Evolutionary conservation across 495 filamentous ascomycete species (phyloP).

Genomic region (Physcia stellaris): DNA sequence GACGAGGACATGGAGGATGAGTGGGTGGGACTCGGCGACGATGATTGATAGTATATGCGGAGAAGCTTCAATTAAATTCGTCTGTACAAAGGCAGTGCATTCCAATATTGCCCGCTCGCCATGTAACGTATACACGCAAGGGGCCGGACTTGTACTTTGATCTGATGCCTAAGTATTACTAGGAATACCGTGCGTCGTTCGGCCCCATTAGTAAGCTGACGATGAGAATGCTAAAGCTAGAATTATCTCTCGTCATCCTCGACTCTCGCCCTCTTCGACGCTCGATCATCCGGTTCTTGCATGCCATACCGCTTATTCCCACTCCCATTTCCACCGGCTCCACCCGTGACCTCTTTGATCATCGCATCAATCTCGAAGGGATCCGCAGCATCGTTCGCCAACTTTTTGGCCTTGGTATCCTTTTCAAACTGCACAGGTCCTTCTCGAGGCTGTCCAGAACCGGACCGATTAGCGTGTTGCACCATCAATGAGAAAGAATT

Average conservation of each 20-base stretch:
- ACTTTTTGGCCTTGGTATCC: too few species aligned
- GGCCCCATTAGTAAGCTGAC: background rate
- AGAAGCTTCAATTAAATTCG: background rate
- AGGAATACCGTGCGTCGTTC: too few species aligned
- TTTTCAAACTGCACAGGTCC: slow-evolving; percentile 99
- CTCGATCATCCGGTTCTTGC: slow-evolving; percentile 49
- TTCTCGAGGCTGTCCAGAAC: slow-evolving; percentile 44
- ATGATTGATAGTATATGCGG: background rate
- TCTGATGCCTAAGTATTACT: too few species aligned
- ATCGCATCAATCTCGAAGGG: slow-evolving; percentile 91
- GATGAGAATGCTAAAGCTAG: too few species aligned
- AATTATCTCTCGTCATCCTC: slow-evolving; percentile 53
- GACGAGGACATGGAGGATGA: slow-evolving; percentile 5
- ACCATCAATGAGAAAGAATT: background rate
- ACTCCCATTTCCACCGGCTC: slow-evolving; percentile 20
- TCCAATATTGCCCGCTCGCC: too few species aligned
- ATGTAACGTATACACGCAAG: too few species aligned
- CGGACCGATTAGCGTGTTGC: background rate
- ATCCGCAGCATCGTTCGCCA: too few species aligned
- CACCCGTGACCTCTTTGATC: slow-evolving; percentile 61
- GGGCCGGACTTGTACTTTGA: too few species aligned
- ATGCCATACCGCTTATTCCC: slow-evolving; percentile 75
- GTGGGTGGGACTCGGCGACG: slow-evolving; percentile 6
- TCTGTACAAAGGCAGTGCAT: too few species aligned
- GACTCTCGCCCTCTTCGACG: slow-evolving; percentile 67